Conservation (phyloP, 495 filamentous ascomycete genomes). For the Collariella sp. region DNA sequence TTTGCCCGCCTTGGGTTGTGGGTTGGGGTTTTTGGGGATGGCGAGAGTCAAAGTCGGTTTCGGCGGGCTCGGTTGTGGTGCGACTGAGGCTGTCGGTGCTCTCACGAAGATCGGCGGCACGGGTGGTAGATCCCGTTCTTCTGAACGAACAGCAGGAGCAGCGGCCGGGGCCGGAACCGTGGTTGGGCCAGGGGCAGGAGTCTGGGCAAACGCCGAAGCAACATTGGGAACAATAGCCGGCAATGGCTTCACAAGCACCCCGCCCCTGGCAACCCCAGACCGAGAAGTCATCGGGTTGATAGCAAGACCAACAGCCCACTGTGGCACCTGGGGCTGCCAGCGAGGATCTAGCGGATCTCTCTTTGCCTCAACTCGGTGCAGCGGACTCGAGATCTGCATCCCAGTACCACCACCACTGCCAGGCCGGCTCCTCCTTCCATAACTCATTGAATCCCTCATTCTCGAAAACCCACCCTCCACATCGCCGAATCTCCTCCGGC, state of each 20-base stretch:
- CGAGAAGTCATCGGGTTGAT: slow-evolving; percentile 14
- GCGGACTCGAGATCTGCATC: slow-evolving; percentile 31
- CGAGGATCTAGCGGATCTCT: slow-evolving; percentile 15
- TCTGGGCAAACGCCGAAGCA: not conserved
- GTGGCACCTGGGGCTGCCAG: slow-evolving; percentile 9
- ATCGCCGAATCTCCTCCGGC: slow-evolving; percentile 27
- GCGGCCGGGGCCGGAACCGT: not conserved
- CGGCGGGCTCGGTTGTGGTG: slow-evolving; percentile 19
- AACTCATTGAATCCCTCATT: slow-evolving; percentile 28
- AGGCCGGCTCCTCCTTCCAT: slow-evolving; percentile 13
- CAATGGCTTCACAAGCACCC: not conserved
- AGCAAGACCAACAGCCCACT: slow-evolving; percentile 34
- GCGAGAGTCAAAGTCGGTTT: slow-evolving; percentile 28
- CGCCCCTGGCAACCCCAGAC: not conserved
- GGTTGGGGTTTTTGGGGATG: slow-evolving; percentile 20
- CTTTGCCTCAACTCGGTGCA: slow-evolving; percentile 22
- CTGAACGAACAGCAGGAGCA: not conserved
- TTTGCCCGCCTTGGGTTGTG: not conserved
- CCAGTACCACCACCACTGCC: slow-evolving; percentile 1
- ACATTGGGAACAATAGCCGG: not conserved
- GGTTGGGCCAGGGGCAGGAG: not conserved
- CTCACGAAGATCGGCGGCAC: slow-evolving; percentile 2
- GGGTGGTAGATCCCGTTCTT: not conserved
- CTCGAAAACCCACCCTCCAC: slow-evolving; percentile 34
- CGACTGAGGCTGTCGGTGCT: slow-evolving; percentile 13